phyloP scores from a whole-genome alignment of 306 rosid species.

The Datisca glomerata region DNA sequence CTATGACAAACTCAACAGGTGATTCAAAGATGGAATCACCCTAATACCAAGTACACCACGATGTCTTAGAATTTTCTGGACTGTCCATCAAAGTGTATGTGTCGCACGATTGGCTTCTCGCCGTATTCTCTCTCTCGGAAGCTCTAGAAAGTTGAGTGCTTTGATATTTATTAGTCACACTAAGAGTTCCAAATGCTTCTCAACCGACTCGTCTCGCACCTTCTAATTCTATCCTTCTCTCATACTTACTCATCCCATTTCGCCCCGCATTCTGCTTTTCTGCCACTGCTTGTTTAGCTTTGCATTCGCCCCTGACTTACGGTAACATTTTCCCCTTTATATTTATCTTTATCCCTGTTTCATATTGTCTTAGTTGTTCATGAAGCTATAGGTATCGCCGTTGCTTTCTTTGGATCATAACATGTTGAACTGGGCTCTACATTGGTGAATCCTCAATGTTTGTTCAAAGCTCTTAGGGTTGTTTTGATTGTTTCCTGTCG shows the following conservation, averaged over 20 bases:
- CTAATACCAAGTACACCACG: too few species aligned
- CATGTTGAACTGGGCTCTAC: too few species aligned
- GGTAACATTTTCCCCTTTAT: background rate
- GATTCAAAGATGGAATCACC: too few species aligned
- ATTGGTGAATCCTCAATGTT: too few species aligned
- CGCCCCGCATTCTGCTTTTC: background rate
- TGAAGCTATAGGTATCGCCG: background rate
- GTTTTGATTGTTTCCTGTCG: too few species aligned
- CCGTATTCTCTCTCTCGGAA: conserved; percentile 5
- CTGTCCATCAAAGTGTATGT: too few species aligned
- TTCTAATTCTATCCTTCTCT: background rate
- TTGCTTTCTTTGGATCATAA: too few species aligned
- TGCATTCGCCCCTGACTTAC: background rate
- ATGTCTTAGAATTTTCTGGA: too few species aligned
- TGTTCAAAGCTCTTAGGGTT: too few species aligned
- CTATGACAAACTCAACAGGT: too few species aligned
- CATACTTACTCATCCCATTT: background rate
- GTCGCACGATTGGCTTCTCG: background rate
- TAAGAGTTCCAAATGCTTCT: background rate
- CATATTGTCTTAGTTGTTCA: background rate
- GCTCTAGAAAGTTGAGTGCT: conserved; percentile 23
- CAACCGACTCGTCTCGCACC: background rate
- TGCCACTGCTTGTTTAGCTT: conserved; percentile 1
- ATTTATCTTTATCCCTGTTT: background rate
- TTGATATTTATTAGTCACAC: background rate